Base-by-base conservation (phyloP, 208 protist species). In the Trypanosomatidae sp. region DNA sequence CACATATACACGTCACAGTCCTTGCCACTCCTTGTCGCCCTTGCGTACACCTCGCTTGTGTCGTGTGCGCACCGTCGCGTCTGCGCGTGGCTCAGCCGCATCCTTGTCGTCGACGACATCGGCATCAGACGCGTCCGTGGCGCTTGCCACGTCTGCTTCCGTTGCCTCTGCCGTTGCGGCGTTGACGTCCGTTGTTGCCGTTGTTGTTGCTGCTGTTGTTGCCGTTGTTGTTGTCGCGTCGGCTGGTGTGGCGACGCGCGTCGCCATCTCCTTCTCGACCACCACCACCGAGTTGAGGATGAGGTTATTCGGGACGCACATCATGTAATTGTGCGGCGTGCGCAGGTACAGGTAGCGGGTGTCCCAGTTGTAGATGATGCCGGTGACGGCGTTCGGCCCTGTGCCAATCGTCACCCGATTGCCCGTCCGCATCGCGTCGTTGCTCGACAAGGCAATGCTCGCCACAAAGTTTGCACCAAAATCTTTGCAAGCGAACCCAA, bases 401-500 rank as follows among this genome's bases (percentile, higher is more conserved):
- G 35, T 57, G 1, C 76, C 76, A 30, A 90, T 75, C n/a, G 61
- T 61, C 28, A 84, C 60, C 1, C 60, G 43, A 37, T 76, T 87
- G 28, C 73, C 76, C 1, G 61, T 67, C 6, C 81, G 70, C 15
- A 86, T 55, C 0, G 69, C 70, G 24, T 41, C 26, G 33, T 90
- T 69, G 1, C 75, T 71, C 19, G 65, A 67, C 22, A 92, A 62
- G 13, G 69, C 73, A 35, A 92, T 70, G 49, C 78, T 71, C 13
- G 78, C 78, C 11, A 88, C 68, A 51, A 92, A 82, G 49, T 87
- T 92, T 16, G 76, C 59, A 11, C 78, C 76, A 67, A 87, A 78
- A 47, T 88, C 78, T 43, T 82, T 86, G 58, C 65, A 81, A 3
- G 83, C 76, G 53, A 92, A 92, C 25, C 79, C 78, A 22, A 88